phyloP scores from a whole-genome alignment of 2,329 filamentous ascomycete genomes.

The Cytospora paraplurivora region DNA sequence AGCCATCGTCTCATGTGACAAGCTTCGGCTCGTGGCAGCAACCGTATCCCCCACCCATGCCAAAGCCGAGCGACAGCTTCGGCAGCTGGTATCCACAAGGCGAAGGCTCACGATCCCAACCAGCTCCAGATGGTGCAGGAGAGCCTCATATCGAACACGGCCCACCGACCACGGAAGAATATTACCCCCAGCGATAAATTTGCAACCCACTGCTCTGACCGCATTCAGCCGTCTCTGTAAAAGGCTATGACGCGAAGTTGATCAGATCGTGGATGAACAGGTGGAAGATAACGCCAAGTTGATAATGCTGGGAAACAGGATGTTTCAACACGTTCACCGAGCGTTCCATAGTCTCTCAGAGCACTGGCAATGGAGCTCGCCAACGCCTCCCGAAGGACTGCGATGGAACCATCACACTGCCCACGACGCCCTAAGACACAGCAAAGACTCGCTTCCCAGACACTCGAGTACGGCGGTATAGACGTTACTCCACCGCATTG shows the following conservation, averaged over 20 bases:
- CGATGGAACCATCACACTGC: too few relatives aligned
- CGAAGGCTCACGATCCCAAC: constrained; percentile 7
- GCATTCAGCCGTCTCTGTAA: background rate
- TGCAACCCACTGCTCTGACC: background rate
- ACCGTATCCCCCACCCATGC: constrained; percentile 10
- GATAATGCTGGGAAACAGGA: too few relatives aligned
- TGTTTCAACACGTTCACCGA: too few relatives aligned
- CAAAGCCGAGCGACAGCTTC: constrained; percentile 20
- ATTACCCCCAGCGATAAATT: constrained; percentile 13
- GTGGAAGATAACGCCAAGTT: background rate
- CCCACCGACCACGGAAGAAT: constrained; percentile 15
- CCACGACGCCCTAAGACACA: too few relatives aligned
- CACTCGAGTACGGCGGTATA: too few relatives aligned
- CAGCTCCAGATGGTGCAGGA: background rate
- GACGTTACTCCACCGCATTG: too few relatives aligned
- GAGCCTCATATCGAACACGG: constrained; percentile 5
- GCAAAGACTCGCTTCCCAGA: too few relatives aligned
- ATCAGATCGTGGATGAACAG: too few relatives aligned
- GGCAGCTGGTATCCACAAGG: constrained; percentile 23
- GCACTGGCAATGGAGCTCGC: too few relatives aligned
- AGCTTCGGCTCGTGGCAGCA: constrained; percentile 21
- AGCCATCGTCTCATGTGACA: constrained; percentile 8
- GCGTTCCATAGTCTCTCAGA: too few relatives aligned
- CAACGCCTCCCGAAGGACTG: too few relatives aligned
- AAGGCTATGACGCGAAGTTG: background rate